A percentile compares a stretch with the other conserved stretches of the same genome.
Evolutionary conservation across 768 basidiomycete genomes (phyloP).

Genomic region (Lactarius evosmus): DNA sequence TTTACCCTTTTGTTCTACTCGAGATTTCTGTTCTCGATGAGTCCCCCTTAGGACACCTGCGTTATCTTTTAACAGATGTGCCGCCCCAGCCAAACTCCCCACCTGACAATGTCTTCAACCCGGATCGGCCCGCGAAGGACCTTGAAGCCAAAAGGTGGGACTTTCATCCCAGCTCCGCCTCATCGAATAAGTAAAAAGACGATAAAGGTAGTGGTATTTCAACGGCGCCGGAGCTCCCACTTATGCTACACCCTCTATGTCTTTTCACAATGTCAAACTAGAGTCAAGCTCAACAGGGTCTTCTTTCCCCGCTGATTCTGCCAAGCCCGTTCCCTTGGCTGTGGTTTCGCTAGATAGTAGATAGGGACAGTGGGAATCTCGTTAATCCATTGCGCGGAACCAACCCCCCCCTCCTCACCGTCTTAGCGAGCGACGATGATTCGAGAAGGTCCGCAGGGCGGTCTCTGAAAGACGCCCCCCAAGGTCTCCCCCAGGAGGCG

Average conservation of each 20-base stretch:
- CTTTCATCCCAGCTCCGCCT: constrained; percentile 68
- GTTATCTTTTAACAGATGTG: constrained; percentile 48
- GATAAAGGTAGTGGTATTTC: constrained; percentile 83
- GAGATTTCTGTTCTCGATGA: constrained; percentile 80
- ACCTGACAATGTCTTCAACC: constrained; percentile 77
- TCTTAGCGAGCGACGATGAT: neutral
- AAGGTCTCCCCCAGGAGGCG: neutral
- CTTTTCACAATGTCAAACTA: constrained; percentile 84
- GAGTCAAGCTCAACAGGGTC: constrained; percentile 85
- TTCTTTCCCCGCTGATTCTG: constrained; percentile 62
- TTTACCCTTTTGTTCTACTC: constrained; percentile 78
- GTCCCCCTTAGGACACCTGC: constrained; percentile 50
- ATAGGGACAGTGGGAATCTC: constrained; percentile 46
- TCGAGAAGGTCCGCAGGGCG: neutral
- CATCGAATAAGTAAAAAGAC: constrained; percentile 79
- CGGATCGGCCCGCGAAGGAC: constrained; percentile 63
- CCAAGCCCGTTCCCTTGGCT: constrained; percentile 37
- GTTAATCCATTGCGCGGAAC: constrained; percentile 39
- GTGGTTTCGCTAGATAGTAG: constrained; percentile 48
- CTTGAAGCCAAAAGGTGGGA: constrained; percentile 70
- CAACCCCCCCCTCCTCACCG: neutral
- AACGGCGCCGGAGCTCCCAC: constrained; percentile 74
- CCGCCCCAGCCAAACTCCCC: constrained; percentile 81
- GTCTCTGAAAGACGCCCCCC: neutral
- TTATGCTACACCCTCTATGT: constrained; percentile 80